phyloP scores from a whole-genome alignment of 148 eudicot genomes.

The Hydrangea macrophylla region DNA sequence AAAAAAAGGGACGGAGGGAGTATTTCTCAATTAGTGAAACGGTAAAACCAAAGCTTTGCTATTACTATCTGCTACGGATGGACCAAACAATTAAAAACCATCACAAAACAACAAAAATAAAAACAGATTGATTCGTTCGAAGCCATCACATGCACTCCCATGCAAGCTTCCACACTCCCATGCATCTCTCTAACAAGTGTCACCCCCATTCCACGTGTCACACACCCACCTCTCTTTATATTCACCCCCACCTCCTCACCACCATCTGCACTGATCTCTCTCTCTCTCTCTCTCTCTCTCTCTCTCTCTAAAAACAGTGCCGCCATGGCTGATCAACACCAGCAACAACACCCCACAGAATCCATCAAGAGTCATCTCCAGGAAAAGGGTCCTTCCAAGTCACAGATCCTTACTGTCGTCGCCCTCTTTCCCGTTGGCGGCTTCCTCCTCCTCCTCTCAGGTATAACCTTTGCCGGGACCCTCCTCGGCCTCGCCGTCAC shows the following conservation, averaged over 20 bases:
- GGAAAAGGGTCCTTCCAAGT: constrained; percentile 23
- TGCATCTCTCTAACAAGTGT: not conserved
- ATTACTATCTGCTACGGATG: too few relatives aligned
- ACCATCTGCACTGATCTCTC: not conserved
- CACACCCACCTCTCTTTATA: not conserved
- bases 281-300: not conserved
- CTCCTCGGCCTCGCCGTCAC: constrained; percentile 44
- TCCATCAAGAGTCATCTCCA: constrained; percentile 15
- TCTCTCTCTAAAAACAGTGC: not conserved
- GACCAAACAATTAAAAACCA: too few relatives aligned
- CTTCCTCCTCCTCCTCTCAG: constrained; percentile 43
- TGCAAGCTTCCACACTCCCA: not conserved
- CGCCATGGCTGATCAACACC: constrained; percentile 23
- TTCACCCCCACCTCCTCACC: not conserved
- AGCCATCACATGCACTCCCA: not conserved
- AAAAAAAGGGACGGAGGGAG: too few relatives aligned
- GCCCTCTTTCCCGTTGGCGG: constrained; percentile 48
- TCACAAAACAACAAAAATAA: too few relatives aligned
- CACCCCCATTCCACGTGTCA: not conserved
- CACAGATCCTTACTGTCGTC: constrained; percentile 33
- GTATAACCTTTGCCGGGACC: constrained; percentile 40
- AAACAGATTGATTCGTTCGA: not conserved
- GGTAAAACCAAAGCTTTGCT: too few relatives aligned
- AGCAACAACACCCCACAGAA: constrained; percentile 3
- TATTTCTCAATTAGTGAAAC: too few relatives aligned